phyloP scores from a whole-genome alignment of 441 rosid species.

The Aleurites moluccanus region DNA sequence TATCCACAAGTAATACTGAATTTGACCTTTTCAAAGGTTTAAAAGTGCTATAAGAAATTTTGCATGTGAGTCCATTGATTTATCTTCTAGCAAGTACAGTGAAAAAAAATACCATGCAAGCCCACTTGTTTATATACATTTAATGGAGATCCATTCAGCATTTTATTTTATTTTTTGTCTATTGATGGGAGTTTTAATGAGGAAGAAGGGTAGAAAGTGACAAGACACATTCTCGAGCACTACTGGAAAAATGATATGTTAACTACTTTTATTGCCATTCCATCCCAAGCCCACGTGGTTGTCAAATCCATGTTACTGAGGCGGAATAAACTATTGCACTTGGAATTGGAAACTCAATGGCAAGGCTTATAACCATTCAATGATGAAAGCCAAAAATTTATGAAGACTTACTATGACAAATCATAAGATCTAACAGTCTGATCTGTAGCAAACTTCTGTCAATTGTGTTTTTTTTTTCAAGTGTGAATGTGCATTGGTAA shows the following conservation, averaged over 20 bases:
- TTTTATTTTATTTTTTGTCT: slow-evolving; percentile 1
- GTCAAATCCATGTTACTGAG: slow-evolving; percentile 31
- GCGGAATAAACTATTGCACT: slow-evolving; percentile 5
- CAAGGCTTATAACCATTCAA: not conserved
- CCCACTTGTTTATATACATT: not conserved
- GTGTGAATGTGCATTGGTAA: not conserved
- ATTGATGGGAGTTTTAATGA: slow-evolving; percentile 13
- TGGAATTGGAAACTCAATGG: slow-evolving; percentile 19
- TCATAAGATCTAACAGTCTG: not conserved
- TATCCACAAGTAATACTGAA: not conserved
- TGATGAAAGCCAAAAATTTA: not conserved
- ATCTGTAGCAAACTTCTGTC: no score
- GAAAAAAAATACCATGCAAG: not conserved
- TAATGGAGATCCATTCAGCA: not conserved
- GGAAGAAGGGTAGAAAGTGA: slow-evolving; percentile 25
- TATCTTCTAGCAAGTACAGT: not conserved
- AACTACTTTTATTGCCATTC: slow-evolving; percentile 23
- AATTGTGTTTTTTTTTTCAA: not conserved
- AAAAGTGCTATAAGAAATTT: not conserved
- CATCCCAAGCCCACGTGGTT: slow-evolving; percentile 16
- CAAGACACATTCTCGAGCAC: slow-evolving; percentile 10
- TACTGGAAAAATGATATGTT: slow-evolving; percentile 26
- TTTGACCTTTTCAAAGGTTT: not conserved
- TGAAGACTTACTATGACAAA: not conserved
- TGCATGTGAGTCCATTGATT: not conserved